Conservation (phyloP, 345 rosid species). For the Arabis alpina region DNA sequence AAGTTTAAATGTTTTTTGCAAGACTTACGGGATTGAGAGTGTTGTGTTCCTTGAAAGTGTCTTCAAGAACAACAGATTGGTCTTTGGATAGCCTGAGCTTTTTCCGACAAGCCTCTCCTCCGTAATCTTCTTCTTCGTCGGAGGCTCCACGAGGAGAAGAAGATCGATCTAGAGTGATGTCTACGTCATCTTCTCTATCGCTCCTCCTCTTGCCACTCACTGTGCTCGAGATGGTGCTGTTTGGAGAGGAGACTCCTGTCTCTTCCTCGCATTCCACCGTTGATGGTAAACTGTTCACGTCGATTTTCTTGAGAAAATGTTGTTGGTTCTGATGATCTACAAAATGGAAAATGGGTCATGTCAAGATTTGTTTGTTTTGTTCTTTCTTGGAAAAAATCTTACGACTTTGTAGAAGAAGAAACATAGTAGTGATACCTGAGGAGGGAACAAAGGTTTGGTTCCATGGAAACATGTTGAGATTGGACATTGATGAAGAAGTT, state of each 20-base stretch:
- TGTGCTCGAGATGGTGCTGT: slow-evolving; percentile 87
- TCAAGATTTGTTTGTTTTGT: slow-evolving; percentile 29
- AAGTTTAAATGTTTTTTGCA: too few species aligned
- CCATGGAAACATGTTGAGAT: slow-evolving; percentile 65
- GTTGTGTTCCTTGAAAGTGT: slow-evolving; percentile 90
- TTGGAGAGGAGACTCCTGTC: slow-evolving; percentile 87
- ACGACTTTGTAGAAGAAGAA: slow-evolving; percentile 11
- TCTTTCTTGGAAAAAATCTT: background rate
- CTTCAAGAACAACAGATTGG: slow-evolving; percentile 92
- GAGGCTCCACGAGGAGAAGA: slow-evolving; percentile 77
- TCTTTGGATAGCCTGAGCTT: slow-evolving; percentile 94
- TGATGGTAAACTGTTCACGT: slow-evolving; percentile 79
- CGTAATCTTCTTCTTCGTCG: slow-evolving; percentile 70
- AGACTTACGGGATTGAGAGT: slow-evolving; percentile 96
- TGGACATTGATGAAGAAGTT: slow-evolving; percentile 43
- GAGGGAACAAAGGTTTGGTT: slow-evolving; percentile 50
- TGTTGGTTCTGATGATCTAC: slow-evolving; percentile 45
- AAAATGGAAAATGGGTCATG: slow-evolving; percentile 7
- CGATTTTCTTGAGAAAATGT: slow-evolving; percentile 69
- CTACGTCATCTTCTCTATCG: slow-evolving; percentile 81
- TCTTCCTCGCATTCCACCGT: slow-evolving; percentile 79
- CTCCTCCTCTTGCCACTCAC: slow-evolving; percentile 76
- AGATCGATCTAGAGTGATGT: slow-evolving; percentile 61
- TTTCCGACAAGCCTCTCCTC: slow-evolving; percentile 91
- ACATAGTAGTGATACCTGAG: slow-evolving; percentile 45